Evolutionary conservation across 2,329 filamentous ascomycete species (phyloP).

Genomic region (Daldinia sp.): DNA sequence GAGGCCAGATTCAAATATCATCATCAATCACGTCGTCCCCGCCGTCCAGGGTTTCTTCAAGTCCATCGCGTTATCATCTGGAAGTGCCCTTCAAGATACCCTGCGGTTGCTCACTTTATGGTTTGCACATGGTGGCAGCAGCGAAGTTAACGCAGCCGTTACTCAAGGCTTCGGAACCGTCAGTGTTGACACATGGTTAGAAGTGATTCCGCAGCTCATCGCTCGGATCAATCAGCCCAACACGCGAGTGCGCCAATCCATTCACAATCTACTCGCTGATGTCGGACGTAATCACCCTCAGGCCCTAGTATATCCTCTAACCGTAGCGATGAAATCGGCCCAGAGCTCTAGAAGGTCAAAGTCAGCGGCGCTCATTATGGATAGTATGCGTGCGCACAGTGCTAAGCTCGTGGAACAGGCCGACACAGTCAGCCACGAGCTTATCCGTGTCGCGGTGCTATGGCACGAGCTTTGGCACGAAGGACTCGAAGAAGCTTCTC

Average conservation of each 20-base stretch:
- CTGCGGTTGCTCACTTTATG: slow-evolving; percentile 91
- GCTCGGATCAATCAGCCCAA: slow-evolving; percentile 98
- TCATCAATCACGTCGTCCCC: slow-evolving; percentile 90
- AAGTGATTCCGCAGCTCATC: slow-evolving; percentile 97
- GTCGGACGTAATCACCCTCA: slow-evolving; percentile 95
- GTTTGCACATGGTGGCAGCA: slow-evolving; percentile 91
- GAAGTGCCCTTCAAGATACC: slow-evolving; percentile 94
- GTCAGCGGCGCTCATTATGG: slow-evolving; percentile 94
- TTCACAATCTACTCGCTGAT: slow-evolving; percentile 91
- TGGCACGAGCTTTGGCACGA: slow-evolving; percentile 99
- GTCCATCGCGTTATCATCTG: slow-evolving; percentile 89
- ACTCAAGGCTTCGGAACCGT: slow-evolving; percentile 91
- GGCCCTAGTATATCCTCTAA: slow-evolving; percentile 94
- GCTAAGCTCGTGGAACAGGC: slow-evolving; percentile 92
- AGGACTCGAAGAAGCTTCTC: slow-evolving; percentile 93
- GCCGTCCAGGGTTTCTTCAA: slow-evolving; percentile 97
- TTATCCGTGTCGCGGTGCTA: slow-evolving; percentile 94
- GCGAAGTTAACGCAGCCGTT: slow-evolving; percentile 87
- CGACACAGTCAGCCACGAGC: slow-evolving; percentile 91
- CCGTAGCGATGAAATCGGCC: slow-evolving; percentile 94
- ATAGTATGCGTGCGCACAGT: slow-evolving; percentile 96
- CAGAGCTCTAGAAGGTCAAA: slow-evolving; percentile 84
- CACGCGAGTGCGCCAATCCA: slow-evolving; percentile 83
- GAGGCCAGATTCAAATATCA: slow-evolving; percentile 68
- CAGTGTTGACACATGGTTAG: slow-evolving; percentile 97